phyloP scores from a whole-genome alignment of 257 asterid genomes.

The Plantago elongata region DNA sequence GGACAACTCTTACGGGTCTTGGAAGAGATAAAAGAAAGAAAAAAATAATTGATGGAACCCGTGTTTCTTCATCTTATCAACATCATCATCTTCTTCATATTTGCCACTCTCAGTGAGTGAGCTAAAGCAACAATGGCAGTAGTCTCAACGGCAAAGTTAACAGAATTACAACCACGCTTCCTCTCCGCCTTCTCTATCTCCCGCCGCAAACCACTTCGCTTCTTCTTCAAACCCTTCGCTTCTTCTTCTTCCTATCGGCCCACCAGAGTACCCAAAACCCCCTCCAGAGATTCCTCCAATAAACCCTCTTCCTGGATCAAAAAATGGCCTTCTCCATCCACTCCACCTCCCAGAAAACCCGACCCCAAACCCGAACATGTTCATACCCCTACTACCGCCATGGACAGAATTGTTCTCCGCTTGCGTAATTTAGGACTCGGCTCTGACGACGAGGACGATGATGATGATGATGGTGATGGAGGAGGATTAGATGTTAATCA shows the following conservation, averaged over 20 bases:
- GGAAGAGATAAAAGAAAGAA: too few relatives aligned
- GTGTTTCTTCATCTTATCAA: too few relatives aligned
- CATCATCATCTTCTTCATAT: too few relatives aligned
- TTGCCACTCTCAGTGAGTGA: too few relatives aligned
- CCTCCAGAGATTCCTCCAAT: constrained; percentile 28
- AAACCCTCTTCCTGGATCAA: constrained; percentile 46
- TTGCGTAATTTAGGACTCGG: constrained; percentile 82
- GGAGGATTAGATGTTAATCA: constrained; percentile 12
- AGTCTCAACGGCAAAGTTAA: constrained; percentile 52
- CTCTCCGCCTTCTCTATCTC: constrained; percentile 39
- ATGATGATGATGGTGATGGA: not conserved
- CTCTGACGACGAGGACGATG: constrained; percentile 34
- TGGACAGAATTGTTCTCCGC: constrained; percentile 86
- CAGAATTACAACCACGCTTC: constrained; percentile 60
- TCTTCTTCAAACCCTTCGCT: constrained; percentile 48
- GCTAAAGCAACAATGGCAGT: too few relatives aligned
- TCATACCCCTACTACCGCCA: constrained; percentile 57
- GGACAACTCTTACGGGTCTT: too few relatives aligned
- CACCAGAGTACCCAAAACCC: constrained; percentile 33
- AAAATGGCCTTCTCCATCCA: constrained; percentile 62
- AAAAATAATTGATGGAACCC: too few relatives aligned
- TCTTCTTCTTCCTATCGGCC: constrained; percentile 55
- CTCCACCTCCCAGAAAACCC: constrained; percentile 21
- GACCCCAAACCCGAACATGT: constrained; percentile 31
- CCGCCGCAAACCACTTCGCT: constrained; percentile 37